A percentile compares a stretch with the other conserved stretches of the same genome.
These are phyloP conservation scores for Thelonectria blattea DNA, from an alignment of 2,329 filamentous ascomycete species.

Conservation along the genomic window DNA sequence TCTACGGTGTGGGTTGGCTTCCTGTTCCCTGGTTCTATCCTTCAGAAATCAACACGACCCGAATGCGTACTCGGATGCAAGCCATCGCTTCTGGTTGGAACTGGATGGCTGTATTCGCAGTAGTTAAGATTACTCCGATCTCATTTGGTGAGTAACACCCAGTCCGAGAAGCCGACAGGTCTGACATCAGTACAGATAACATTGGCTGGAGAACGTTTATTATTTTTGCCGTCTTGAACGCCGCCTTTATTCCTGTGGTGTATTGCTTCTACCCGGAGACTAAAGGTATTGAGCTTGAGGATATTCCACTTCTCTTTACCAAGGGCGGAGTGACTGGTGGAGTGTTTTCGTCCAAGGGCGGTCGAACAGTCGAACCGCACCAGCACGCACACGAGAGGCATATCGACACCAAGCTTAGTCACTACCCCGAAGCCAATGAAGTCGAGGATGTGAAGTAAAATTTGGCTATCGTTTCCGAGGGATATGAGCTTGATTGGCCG, in stretches of 20 bases:
- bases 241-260: constrained; percentile 37
- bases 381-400: constrained; percentile 17
- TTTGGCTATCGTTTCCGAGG: background rate
- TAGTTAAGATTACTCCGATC: constrained; percentile 76
- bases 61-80: constrained; percentile 47
- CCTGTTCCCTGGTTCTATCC: constrained; percentile 53
- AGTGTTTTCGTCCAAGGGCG: constrained; percentile 15
- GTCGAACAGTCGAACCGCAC: constrained; percentile 14
- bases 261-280: constrained; percentile 42
- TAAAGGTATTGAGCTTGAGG: constrained; percentile 49
- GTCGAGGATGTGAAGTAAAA: constrained; percentile 7
- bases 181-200: constrained; percentile 15
- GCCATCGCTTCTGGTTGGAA: constrained; percentile 42
- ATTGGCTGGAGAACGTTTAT: constrained; percentile 39
- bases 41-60: constrained; percentile 48
- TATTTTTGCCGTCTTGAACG: constrained; percentile 39
- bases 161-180: background rate
- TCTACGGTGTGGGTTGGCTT: constrained; percentile 50
- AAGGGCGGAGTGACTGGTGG: constrained; percentile 19
- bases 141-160: constrained; percentile 54
- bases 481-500: background rate
- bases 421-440: constrained; percentile 2
- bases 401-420: background rate
- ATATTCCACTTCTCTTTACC: constrained; percentile 34
- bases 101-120: constrained; percentile 26